Conservation (phyloP, 2,329 filamentous ascomycete genomes). For the Samsoniella hepiali region DNA sequence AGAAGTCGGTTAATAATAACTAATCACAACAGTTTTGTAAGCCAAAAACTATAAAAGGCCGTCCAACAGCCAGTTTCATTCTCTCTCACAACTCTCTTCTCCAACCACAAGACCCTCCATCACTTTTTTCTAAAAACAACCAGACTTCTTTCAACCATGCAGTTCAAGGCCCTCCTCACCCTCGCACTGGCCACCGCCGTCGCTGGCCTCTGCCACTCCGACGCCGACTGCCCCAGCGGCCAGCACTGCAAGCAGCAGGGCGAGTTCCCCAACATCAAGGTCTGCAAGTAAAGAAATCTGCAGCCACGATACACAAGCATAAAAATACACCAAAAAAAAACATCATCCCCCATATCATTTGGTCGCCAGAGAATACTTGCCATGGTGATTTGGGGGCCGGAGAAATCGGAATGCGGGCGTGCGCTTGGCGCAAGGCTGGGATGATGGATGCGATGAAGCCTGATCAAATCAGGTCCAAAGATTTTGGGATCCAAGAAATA, state of each 20-base stretch:
- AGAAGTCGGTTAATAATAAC: not conserved
- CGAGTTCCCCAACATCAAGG: constrained; percentile 20
- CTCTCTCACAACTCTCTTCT: not conserved
- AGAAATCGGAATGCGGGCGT: not conserved
- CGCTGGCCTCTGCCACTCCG: constrained; percentile 11
- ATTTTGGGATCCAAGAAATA: not conserved
- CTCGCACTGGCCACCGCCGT: constrained; percentile 10
- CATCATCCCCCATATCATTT: not conserved
- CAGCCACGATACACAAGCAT: not conserved
- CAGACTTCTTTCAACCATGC: not conserved
- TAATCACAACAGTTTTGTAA: not conserved
- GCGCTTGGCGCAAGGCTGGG: not conserved
- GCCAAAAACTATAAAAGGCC: not conserved
- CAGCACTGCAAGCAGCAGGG: constrained; percentile 20
- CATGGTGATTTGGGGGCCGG: not conserved
- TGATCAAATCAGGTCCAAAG: not conserved
- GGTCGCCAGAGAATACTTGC: not conserved
- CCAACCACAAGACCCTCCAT: not conserved
- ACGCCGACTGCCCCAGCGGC: constrained; percentile 16
- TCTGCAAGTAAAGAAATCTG: constrained; percentile 3
- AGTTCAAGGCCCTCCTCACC: constrained; percentile 14
- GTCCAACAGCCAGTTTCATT: too few relatives aligned
- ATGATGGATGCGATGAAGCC: not conserved
- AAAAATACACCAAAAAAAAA: not conserved
- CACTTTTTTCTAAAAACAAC: not conserved